These are phyloP conservation scores for Vigna hirtella DNA, from an alignment of 306 rosid genomes.

Conservation along the genomic window DNA sequence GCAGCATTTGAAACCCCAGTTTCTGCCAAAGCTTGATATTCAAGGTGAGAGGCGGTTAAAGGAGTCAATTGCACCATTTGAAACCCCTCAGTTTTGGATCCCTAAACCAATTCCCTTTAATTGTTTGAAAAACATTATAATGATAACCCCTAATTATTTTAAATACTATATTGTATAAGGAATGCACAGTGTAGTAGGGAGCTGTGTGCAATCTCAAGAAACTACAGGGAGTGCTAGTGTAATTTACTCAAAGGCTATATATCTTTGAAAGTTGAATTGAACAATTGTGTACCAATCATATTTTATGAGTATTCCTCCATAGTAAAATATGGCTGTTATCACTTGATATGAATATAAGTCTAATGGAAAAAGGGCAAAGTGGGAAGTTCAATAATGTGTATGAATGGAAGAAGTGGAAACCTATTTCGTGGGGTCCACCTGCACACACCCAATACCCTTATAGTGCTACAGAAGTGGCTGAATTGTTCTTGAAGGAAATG, in stretches of 20 bases:
- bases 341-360: no score
- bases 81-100: background rate
- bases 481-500: no score
- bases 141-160: background rate
- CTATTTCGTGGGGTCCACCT: no score
- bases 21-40: no score
- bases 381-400: no score
- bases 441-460: no score
- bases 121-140: background rate
- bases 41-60: background rate
- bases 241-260: background rate
- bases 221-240: background rate
- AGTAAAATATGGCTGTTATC: conserved; percentile 1
- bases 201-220: background rate
- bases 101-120: background rate
- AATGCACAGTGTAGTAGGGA: background rate
- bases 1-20: no score
- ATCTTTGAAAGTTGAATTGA: conserved; percentile 4
- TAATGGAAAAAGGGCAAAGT: no score
- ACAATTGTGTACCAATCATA: conserved; percentile 8
- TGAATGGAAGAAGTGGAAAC: no score
- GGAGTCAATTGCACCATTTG: background rate
- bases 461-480: no score
- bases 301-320: background rate
- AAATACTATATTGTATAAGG: background rate